Evolutionary conservation across 768 basidiomycete genomes (phyloP).

Genomic region (Rhizopogon vesiculosus): DNA sequence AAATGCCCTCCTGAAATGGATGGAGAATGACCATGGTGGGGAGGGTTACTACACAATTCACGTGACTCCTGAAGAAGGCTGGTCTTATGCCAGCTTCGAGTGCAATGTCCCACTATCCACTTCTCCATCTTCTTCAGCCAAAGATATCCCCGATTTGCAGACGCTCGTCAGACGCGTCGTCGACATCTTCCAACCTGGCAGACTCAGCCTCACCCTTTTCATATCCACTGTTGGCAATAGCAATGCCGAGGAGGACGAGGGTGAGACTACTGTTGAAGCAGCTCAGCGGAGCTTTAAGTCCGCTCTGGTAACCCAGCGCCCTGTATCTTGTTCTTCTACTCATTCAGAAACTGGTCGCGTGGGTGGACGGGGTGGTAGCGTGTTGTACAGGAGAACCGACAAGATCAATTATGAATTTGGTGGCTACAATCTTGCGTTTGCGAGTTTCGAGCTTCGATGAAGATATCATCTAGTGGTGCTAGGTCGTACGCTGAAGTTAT

Average conservation of each 20-base stretch:
- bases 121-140: conserved; percentile 21
- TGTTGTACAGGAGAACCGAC: conserved; percentile 77
- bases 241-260: conserved; percentile 38
- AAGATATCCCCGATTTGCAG: conserved; percentile 65
- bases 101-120: conserved; percentile 82
- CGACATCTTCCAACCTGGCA: conserved; percentile 85
- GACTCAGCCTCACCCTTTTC: conserved; percentile 85
- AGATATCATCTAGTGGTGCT: conserved; percentile 6
- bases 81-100: conserved; percentile 99
- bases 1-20: conserved; percentile 80
- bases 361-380: conserved; percentile 14
- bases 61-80: conserved; percentile 96
- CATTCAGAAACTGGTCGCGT: conserved; percentile 11
- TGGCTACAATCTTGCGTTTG: conserved; percentile 86
- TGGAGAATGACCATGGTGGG: conserved; percentile 28
- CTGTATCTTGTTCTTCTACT: conserved; percentile 17
- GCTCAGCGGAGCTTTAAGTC: conserved; percentile 70
- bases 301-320: conserved; percentile 43
- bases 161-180: conserved; percentile 87
- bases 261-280: conserved; percentile 58
- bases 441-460: conserved; percentile 67
- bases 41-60: conserved; percentile 99
- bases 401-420: conserved; percentile 99
- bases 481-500: conserved; percentile 13
- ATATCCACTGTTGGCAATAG: conserved; percentile 62